A percentile compares a stretch with the other conserved stretches of the same genome.
These are phyloP conservation scores for Lyophyllum atratum DNA, from an alignment of 768 basidiomycete species.

Conservation along the genomic window DNA sequence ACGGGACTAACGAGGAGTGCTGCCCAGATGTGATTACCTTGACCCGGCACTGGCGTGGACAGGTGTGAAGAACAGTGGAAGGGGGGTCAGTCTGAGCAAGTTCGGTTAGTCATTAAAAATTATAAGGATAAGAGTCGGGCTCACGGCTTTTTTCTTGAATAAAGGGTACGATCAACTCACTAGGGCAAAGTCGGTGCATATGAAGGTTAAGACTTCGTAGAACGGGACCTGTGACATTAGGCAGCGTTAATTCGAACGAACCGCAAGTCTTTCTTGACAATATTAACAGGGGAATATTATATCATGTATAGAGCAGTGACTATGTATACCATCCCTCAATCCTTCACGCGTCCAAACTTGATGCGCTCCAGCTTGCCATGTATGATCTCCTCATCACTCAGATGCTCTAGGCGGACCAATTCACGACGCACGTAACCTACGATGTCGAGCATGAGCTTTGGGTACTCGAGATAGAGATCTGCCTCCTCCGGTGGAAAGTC, in stretches of 20 bases:
- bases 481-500: slow-evolving; percentile 63
- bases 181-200: slow-evolving; percentile 76
- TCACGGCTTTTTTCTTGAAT: neutral
- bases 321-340: neutral
- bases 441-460: slow-evolving; percentile 71
- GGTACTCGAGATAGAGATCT: slow-evolving; percentile 73
- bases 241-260: neutral
- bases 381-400: slow-evolving; percentile 47
- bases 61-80: slow-evolving; percentile 90
- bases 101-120: slow-evolving; percentile 58
- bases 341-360: slow-evolving; percentile 38
- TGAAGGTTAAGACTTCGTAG: slow-evolving; percentile 68
- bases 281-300: neutral
- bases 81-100: slow-evolving; percentile 87
- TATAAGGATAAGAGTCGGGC: neutral
- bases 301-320: neutral
- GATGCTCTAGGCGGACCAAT: slow-evolving; percentile 61
- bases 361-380: slow-evolving; percentile 36
- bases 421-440: slow-evolving; percentile 75
- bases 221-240: neutral
- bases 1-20: neutral
- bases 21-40: slow-evolving; percentile 74
- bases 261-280: neutral
- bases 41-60: slow-evolving; percentile 96
- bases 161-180: slow-evolving; percentile 87